Base-by-base conservation (phyloP, 441 rosid genomes). In the Gossypium gossypioides region DNA sequence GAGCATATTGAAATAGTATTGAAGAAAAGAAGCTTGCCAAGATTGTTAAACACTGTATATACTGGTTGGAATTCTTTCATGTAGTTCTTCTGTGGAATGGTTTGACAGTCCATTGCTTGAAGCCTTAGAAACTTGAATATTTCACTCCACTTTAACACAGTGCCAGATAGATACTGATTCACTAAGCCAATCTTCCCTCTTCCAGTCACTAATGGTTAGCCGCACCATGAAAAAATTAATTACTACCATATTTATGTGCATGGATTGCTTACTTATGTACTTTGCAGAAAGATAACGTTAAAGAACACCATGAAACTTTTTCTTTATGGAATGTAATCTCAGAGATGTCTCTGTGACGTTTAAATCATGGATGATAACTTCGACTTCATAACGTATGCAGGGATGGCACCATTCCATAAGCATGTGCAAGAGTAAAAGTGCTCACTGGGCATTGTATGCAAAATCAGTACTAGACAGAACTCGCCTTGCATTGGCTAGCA, bases 391-490 rank as follows among this genome's bases (percentile, higher is more conserved):
- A 50, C 57, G 55, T 69, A 29, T 83, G 74, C 84, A 96, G 99
- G 99, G 91, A 63, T 96, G 99, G 99, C 73, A 84, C 71, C 82
- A 76, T 75, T 91, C 97, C 62, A 78, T 88, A 57, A 81, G 69
- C 73, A 88, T 89, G 95, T 88, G 57, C 81, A 88, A 81, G 75
- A 82, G 72, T 75, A 84, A 80, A 84, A 84, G 77, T 71, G 82
- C 80, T 78, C 77, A 86, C 44, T 96, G 99, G 97, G 97, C 99
- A 29, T 82, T 96, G 76, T 92, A 86, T 84, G 93, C 98, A 37
- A 96, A 96, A 83, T 91, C 99, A 51, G 89, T 89, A 75, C 95
- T 96, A 50, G 99, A 96, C 79, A 91, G 99, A 85, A 92, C 95
- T 60, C 93, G 98, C 69, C 95, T 92, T 69, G 87, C 96, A 61